Base-by-base conservation (phyloP, 2,329 filamentous ascomycete genomes). In the Penicillium psychrosexuale region DNA sequence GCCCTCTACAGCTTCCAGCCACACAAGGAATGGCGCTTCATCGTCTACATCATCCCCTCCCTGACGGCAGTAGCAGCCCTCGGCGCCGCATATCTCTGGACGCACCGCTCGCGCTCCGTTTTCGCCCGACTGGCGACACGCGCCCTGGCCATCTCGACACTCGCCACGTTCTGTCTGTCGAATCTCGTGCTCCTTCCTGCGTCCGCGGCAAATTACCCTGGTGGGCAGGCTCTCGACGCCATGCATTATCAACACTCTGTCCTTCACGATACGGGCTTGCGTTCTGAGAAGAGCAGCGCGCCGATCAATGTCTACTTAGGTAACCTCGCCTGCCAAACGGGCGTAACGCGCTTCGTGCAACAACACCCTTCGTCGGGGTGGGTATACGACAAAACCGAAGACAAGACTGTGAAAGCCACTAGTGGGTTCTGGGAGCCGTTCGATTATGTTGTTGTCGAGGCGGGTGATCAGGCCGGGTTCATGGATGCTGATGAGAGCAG, bases 11-110 rank as follows among this genome's bases (percentile, higher is more conserved):
- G 91, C 60, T 65, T 91, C 47, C 88, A 96, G 58, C 92, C 93
- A 0, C 94, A 99, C 77, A 99, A 99, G 71, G 94, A 99, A 76
- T 89, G 91, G 71, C 89, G 94, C 17, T 99, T 99, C 78, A 87
- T 99, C 63, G 85, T 97, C 66, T 97, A 97, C 75, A 81, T 85
- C 49, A 80, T 96, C 24, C 94, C 94, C 0, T 81, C 87, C 0
- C 77, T 97, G 30, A 96, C 92, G 0, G 88, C 87, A 11, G 83
- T 87, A 3, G 87, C 91, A 0, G 86, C 90, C 3, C 80, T 90
- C 5, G 87, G 86, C 19, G 90, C 91, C 13, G 82, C 84, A 53
- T 87, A 85, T 72, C 76, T 95, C 60, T 89, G 84, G 75, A 80
- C 77, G 0, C 85, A 87, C 38, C 78, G 83, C n/a, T 67, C 77